phyloP scores from a whole-genome alignment of 495 filamentous ascomycete species.

The Penicillium goetzii region DNA sequence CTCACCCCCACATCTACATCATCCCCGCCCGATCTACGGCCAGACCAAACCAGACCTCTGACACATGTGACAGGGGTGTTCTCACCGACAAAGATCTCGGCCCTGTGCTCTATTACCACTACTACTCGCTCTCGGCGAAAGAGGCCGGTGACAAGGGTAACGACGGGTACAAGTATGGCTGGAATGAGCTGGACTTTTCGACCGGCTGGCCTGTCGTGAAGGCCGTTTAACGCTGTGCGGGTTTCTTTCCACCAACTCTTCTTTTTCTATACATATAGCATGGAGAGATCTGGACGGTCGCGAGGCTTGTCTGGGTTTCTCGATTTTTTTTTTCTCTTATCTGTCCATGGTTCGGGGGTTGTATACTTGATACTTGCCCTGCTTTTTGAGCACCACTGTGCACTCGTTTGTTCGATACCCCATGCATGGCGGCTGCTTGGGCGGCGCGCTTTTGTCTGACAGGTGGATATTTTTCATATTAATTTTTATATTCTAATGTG shows the following conservation, averaged over 20 bases:
- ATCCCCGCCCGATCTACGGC: neutral
- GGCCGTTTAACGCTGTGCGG: conserved; percentile 18
- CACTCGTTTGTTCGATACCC: conserved; percentile 36
- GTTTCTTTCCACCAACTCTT: neutral
- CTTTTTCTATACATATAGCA: conserved; percentile 12
- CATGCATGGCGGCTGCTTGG: conserved; percentile 21
- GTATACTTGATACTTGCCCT: conserved; percentile 24
- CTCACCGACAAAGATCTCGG: conserved; percentile 48
- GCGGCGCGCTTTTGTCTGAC: conserved; percentile 18
- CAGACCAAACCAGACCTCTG: neutral
- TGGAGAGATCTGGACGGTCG: neutral
- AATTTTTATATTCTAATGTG: conserved; percentile 14
- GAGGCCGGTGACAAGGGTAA: conserved; percentile 56
- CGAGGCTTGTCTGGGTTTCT: neutral
- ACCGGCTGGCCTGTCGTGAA: conserved; percentile 60
- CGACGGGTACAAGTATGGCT: conserved; percentile 63
- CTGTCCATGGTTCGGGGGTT: conserved; percentile 30
- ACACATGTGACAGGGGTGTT: conserved; percentile 39
- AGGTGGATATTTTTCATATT: conserved; percentile 16
- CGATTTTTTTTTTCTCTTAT: conserved; percentile 3
- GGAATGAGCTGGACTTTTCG: conserved; percentile 63
- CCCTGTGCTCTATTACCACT: conserved; percentile 73
- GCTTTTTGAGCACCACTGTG: conserved; percentile 16
- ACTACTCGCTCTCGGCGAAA: conserved; percentile 53
- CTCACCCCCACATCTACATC: no score